Evolutionary conservation across 129 eudicot species (phyloP), one percentile per base, ranked within the genome.

Genomic region (Calendula officinalis): DNA sequence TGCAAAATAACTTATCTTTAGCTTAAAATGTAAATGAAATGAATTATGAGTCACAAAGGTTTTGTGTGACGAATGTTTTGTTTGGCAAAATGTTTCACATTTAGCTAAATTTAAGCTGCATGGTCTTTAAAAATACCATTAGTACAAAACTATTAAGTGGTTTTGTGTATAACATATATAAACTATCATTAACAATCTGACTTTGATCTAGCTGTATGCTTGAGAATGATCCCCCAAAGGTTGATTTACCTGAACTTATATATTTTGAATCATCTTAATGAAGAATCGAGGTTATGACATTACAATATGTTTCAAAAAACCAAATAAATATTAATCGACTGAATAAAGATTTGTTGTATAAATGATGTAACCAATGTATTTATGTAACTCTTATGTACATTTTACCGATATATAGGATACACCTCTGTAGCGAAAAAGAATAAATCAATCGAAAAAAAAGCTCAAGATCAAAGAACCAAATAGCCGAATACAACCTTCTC

Each of bases 361-460:
- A 56, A 27, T 8, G 35, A 67, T 41, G 55, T 40, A 67, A 62
- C 5, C 42, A 44, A 33, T 65, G 47, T 64, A 50, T 66, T 38
- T 17, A 13, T 66, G 60, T 38, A 66, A 51, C 71, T 33, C 45
- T 56, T 68, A 68, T 68, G 74, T 68, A 68, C 74, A 67, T 52
- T 12, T 27, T 52, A 22, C 38, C 12, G 17, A 22, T 22, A 42
- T 9, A n/a, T 61, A 61, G 2, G 14, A 53, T n/a, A 22, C 62
- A 52, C 41, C 38, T 33, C 34, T 68, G 65, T 56, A 3, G 8
- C 12, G 37, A 34, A 33, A 56, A 56, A 68, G 35, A 68, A 68
- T 35, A 50, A 68, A 68, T 45, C 38, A 56, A 45, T 44, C 39
- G 30, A 43, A 44, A 6, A 6, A 45, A 56, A 68, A 41, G 37